Percentiles rank a stretch among this genome's conserved stretches.
phyloP scores from a whole-genome alignment of 306 rosid species.

The Neltuma alba region DNA sequence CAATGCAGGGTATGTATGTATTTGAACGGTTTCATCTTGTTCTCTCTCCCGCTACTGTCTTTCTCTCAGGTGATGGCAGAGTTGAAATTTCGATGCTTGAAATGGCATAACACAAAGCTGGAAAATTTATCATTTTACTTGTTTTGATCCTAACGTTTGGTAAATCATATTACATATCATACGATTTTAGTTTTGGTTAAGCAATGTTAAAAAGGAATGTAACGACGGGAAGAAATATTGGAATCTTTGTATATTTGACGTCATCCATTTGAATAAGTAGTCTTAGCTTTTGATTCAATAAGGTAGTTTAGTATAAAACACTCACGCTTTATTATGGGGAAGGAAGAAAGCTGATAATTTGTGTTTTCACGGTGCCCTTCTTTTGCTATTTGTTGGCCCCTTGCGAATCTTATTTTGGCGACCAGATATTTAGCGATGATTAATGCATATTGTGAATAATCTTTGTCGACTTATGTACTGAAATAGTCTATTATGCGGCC shows the following conservation, averaged over 20 bases:
- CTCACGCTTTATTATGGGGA: not conserved
- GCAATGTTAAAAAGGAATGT: not conserved
- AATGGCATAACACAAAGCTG: conserved; percentile 2
- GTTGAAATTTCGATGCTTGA: too few relatives aligned
- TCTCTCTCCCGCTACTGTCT: not conserved
- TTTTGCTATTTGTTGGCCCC: conserved; percentile 20
- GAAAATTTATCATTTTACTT: not conserved
- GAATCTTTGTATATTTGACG: conserved; percentile 1
- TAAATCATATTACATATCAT: conserved; percentile 15
- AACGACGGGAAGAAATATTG: not conserved
- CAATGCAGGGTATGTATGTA: conserved; percentile 66
- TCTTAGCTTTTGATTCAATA: not conserved
- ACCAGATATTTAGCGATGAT: not conserved
- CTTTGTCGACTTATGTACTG: conserved; percentile 27
- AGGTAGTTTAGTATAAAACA: not conserved
- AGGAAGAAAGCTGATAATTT: not conserved
- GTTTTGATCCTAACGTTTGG: not conserved
- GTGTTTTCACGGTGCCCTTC: not conserved
- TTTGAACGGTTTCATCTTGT: not conserved
- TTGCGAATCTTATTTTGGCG: conserved; percentile 9
- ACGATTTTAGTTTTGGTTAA: conserved; percentile 1
- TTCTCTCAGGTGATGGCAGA: not conserved
- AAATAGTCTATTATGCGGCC: conserved; percentile 31
- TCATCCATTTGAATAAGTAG: conserved; percentile 9
- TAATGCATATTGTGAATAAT: not conserved